Conservation (phyloP, 2,329 filamentous ascomycete species). For the Aspergillus fructus region DNA sequence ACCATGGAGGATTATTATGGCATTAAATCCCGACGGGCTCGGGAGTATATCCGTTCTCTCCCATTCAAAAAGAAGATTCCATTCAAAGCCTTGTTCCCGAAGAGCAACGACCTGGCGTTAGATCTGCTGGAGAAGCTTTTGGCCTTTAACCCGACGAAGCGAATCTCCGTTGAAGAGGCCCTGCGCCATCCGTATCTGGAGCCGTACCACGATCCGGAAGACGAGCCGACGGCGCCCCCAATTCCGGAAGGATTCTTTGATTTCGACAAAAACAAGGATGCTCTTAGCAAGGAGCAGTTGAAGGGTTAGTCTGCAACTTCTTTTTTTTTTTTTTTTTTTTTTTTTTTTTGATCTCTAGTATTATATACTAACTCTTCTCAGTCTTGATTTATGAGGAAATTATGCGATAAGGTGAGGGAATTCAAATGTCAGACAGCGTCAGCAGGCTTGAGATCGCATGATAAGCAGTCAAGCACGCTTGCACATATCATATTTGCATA, state of each 20-base stretch:
- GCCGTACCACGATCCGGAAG: slow-evolving; percentile 97
- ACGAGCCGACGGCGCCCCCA: slow-evolving; percentile 92
- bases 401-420: slow-evolving; percentile 58
- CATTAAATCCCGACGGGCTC: slow-evolving; percentile 95
- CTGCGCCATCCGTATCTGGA: slow-evolving; percentile 97
- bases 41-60: slow-evolving; percentile 96
- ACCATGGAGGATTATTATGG: slow-evolving; percentile 99
- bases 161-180: slow-evolving; percentile 96
- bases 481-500: slow-evolving; percentile 22
- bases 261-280: slow-evolving; percentile 99
- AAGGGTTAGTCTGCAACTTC: slow-evolving; percentile 61
- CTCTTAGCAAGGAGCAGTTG: slow-evolving; percentile 94
- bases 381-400: slow-evolving; percentile 96
- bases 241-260: slow-evolving; percentile 99
- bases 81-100: slow-evolving; percentile 94
- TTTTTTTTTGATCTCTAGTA: background rate
- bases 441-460: slow-evolving; percentile 1
- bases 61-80: slow-evolving; percentile 99
- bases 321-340: too few relatives aligned
- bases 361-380: slow-evolving; percentile 29
- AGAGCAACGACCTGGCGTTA: slow-evolving; percentile 95
- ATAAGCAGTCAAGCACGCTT: slow-evolving; percentile 9
- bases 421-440: background rate
- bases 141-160: slow-evolving; percentile 97
- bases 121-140: slow-evolving; percentile 94